Percentiles rank a stretch among this genome's conserved stretches.
Evolutionary conservation across 768 basidiomycete species (phyloP).

Genomic region (Pleurotus sapidus): DNA sequence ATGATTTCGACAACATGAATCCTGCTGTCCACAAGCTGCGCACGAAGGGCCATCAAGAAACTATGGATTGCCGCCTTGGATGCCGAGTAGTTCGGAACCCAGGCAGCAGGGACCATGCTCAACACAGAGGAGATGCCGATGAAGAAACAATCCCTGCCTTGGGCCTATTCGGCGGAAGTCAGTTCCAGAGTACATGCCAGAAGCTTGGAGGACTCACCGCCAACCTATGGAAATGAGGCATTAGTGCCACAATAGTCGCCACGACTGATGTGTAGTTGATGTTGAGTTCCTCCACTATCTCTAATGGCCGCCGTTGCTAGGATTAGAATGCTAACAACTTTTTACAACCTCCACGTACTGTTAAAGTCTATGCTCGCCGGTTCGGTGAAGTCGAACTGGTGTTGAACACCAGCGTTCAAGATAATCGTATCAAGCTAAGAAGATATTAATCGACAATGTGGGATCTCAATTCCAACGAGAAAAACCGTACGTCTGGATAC

Average conservation of each 20-base stretch:
- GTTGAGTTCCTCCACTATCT: conserved; percentile 42
- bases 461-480: neutral
- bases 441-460: too few species aligned
- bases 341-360: conserved; percentile 23
- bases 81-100: conserved; percentile 49
- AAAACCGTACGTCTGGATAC: conserved; percentile 10
- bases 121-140: conserved; percentile 52
- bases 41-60: conserved; percentile 44
- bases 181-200: neutral
- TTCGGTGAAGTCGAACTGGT: conserved; percentile 42
- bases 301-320: conserved; percentile 21
- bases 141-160: conserved; percentile 45
- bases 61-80: conserved; percentile 55
- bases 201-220: conserved; percentile 28
- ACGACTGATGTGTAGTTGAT: conserved; percentile 54
- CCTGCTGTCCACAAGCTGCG: conserved; percentile 44
- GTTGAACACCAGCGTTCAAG: conserved; percentile 52
- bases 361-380: conserved; percentile 31
- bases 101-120: conserved; percentile 38
- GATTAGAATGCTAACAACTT: neutral
- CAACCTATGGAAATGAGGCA: conserved; percentile 55
- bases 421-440: conserved; percentile 53
- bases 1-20: conserved; percentile 55
- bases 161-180: conserved; percentile 23
- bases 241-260: conserved; percentile 41